Conservation (phyloP, 2,329 filamentous ascomycete genomes). For the Colletotrichum incanum region DNA sequence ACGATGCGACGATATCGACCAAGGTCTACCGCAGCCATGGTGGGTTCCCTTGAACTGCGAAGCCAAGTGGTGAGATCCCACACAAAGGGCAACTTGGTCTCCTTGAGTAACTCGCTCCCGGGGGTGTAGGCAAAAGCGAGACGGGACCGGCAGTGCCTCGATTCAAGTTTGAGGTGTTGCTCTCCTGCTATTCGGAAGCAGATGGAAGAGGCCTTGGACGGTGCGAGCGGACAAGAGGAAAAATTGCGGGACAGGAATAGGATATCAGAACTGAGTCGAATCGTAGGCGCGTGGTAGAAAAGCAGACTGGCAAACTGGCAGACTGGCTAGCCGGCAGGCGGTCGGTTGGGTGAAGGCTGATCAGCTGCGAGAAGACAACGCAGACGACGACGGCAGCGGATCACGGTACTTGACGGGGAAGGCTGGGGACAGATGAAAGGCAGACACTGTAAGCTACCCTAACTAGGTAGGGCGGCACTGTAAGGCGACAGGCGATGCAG, state of each 20-base stretch:
- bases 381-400: not conserved
- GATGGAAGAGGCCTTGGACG: not conserved
- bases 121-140: not conserved
- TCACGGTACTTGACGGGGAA: not conserved
- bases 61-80: not conserved
- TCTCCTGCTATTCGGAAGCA: not conserved
- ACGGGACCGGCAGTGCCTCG: not conserved
- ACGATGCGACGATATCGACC: constrained; percentile 85
- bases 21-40: constrained; percentile 76
- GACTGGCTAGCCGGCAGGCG: not conserved
- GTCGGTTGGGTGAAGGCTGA: not conserved
- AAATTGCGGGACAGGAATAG: not conserved
- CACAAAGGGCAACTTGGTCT: not conserved
- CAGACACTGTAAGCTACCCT: not conserved
- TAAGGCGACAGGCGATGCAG: not conserved
- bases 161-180: not conserved
- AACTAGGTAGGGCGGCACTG: not conserved
- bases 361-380: constrained; percentile 4
- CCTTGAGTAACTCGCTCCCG: too few species aligned
- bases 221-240: not conserved
- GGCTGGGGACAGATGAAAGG: not conserved
- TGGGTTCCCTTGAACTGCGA: constrained; percentile 50
- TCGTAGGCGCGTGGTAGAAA: constrained; percentile 5
- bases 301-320: not conserved
- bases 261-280: not conserved